Evolutionary conservation across 148 eudicot genomes (phyloP).

Genomic region (Chenopodium album): DNA sequence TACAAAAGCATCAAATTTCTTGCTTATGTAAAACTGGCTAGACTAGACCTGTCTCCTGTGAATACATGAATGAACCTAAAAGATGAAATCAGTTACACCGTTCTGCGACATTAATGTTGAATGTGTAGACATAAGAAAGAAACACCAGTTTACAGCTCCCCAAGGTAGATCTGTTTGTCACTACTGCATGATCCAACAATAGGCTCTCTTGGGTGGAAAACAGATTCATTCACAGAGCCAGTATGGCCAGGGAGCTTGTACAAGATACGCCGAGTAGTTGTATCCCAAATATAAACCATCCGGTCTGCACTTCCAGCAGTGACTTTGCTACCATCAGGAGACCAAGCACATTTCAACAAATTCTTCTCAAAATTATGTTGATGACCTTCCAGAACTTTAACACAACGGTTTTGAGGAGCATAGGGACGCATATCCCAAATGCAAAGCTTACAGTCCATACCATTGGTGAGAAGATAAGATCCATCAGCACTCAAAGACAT

Average conservation of each 20-base stretch:
- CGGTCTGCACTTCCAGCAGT: slow-evolving; percentile 94
- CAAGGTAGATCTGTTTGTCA: slow-evolving; percentile 88
- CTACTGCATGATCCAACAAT: slow-evolving; percentile 92
- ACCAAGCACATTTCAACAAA: slow-evolving; percentile 90
- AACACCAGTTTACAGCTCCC: slow-evolving; percentile 54
- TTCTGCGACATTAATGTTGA: neutral
- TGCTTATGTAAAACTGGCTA: neutral
- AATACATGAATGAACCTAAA: neutral
- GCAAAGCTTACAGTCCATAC: slow-evolving; percentile 85
- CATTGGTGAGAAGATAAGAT: slow-evolving; percentile 88
- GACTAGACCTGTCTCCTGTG: neutral
- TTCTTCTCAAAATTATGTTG: slow-evolving; percentile 94
- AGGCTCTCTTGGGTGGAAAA: slow-evolving; percentile 89
- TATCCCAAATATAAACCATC: slow-evolving; percentile 97
- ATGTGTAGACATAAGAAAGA: neutral
- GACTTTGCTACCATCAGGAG: slow-evolving; percentile 96
- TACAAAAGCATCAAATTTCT: neutral
- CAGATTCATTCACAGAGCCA: slow-evolving; percentile 90
- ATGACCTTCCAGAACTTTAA: slow-evolving; percentile 90
- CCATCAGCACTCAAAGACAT: slow-evolving; percentile 97
- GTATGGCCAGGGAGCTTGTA: slow-evolving; percentile 94
- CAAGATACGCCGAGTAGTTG: slow-evolving; percentile 79
- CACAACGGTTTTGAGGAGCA: slow-evolving; percentile 94
- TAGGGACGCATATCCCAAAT: slow-evolving; percentile 99
- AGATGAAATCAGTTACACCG: neutral